These are phyloP conservation scores for Sophora flavescens DNA, from an alignment of 306 rosid species.

Conservation along the genomic window DNA sequence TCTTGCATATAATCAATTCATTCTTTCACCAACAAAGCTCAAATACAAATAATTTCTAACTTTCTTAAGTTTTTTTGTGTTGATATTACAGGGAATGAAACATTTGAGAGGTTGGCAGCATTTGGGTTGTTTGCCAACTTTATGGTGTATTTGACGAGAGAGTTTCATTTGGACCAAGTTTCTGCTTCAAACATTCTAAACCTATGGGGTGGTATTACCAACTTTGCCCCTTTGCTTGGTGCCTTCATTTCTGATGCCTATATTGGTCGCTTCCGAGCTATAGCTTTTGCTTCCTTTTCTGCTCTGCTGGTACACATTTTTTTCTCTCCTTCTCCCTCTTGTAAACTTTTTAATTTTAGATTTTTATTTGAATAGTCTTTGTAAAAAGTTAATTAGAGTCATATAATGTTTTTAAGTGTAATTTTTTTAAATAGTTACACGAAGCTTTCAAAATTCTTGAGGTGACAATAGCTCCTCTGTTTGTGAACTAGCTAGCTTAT, in stretches of 20 bases:
- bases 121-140: constrained; percentile 81
- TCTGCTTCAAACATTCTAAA: constrained; percentile 67
- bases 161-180: constrained; percentile 76
- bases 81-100: constrained; percentile 77
- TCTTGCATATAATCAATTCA: not conserved
- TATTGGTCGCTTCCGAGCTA: constrained; percentile 75
- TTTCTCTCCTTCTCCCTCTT: not conserved
- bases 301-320: constrained; percentile 55
- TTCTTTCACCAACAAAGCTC: not conserved
- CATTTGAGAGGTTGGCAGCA: constrained; percentile 80
- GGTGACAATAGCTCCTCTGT: too few species aligned
- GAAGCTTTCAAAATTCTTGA: too few species aligned
- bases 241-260: constrained; percentile 89
- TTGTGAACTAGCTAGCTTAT: not conserved
- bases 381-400: too few species aligned
- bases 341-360: not conserved
- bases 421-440: too few species aligned
- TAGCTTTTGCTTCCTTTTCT: constrained; percentile 71
- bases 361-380: not conserved
- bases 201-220: constrained; percentile 70
- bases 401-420: too few species aligned
- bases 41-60: not conserved
- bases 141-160: constrained; percentile 75
- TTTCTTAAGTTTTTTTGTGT: not conserved
- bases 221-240: constrained; percentile 75